Conservation (phyloP, 139 green algal genomes). For the Spirogloea muscicola region DNA sequence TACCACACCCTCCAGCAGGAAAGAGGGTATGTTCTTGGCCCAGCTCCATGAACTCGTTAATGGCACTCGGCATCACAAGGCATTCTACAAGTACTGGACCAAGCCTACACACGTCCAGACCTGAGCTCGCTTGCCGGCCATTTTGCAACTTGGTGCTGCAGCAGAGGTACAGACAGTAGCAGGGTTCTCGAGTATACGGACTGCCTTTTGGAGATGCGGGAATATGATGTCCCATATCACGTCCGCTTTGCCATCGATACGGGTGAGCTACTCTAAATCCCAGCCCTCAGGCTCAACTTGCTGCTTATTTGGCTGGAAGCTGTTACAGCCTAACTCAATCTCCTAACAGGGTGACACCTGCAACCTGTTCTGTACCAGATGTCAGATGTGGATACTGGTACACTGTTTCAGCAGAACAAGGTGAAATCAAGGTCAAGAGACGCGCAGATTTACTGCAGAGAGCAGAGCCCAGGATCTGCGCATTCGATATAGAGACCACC, state of each 20-base stretch:
- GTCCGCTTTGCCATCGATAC: slow-evolving; percentile 89
- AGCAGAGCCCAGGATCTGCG: slow-evolving; percentile 70
- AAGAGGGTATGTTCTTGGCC: no score
- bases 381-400: slow-evolving; percentile 88
- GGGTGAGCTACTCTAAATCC: slow-evolving; percentile 22
- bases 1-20: slow-evolving; percentile 43
- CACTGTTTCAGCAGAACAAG: slow-evolving; percentile 62
- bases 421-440: slow-evolving; percentile 57
- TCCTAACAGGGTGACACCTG: no score
- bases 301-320: no score
- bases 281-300: no score
- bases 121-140: no score
- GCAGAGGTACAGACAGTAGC: not conserved
- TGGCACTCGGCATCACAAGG: no score
- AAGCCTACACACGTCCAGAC: no score
- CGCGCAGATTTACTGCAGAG: slow-evolving; percentile 72
- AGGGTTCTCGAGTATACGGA: slow-evolving; percentile 64
- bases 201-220: slow-evolving; percentile 77
- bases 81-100: no score
- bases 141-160: no score
- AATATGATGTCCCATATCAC: slow-evolving; percentile 97
- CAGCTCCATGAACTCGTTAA: no score
- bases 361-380: no score
- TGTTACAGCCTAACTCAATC: no score
- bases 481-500: slow-evolving; percentile 98